A percentile compares a stretch with the other conserved stretches of the same genome.
These are phyloP conservation scores for Acacia acuminata DNA, from an alignment of 306 rosid species.

Conservation along the genomic window DNA sequence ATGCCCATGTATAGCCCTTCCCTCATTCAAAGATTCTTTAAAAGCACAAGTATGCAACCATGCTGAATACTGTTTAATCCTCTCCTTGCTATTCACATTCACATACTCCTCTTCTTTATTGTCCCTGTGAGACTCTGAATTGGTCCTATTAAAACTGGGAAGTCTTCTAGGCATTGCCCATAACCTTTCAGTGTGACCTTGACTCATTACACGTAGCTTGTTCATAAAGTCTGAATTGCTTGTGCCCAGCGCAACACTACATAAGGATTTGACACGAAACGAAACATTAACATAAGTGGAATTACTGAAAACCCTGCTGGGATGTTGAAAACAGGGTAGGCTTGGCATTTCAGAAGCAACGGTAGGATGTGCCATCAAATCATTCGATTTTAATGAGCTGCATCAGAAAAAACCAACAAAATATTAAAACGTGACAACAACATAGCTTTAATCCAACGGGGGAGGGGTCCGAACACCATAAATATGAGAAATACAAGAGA, in stretches of 20 bases:
- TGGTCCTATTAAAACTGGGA: background rate
- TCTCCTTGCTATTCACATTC: constrained; percentile 26
- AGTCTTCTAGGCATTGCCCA: background rate
- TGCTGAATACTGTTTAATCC: constrained; percentile 32
- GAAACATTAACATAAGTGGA: background rate
- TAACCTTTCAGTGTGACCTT: background rate
- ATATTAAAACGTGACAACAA: too few species aligned
- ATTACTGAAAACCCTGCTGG: constrained; percentile 10
- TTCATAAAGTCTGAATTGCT: background rate
- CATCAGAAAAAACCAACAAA: background rate
- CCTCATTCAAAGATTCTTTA: constrained; percentile 38
- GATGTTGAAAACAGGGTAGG: constrained; percentile 1
- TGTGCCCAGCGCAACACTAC: constrained; percentile 3
- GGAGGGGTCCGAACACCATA: background rate
- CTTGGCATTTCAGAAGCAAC: constrained; percentile 16
- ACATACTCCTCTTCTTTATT: background rate
- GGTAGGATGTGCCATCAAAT: constrained; percentile 27
- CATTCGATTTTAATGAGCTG: background rate
- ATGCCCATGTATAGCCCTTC: constrained; percentile 37
- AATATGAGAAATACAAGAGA: too few species aligned
- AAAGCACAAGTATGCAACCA: constrained; percentile 39
- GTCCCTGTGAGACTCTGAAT: background rate
- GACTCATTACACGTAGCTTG: background rate
- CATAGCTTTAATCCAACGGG: background rate
- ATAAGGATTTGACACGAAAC: background rate